Evolutionary conservation across 441 rosid species (phyloP).

Genomic region (Pelargonium cotyledonis): DNA sequence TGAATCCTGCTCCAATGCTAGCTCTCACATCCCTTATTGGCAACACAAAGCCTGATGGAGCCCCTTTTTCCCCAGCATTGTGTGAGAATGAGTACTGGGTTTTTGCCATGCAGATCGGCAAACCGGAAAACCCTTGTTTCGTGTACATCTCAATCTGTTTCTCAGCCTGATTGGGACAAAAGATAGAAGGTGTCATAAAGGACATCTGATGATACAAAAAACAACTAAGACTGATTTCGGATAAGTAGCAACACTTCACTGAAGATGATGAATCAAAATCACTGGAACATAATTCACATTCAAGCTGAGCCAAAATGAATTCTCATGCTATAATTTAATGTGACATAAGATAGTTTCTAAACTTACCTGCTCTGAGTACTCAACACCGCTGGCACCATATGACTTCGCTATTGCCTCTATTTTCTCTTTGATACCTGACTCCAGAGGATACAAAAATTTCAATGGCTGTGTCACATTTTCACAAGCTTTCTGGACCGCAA

Average conservation of each 20-base stretch:
- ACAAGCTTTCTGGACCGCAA: slow-evolving; percentile 85
- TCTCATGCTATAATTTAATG: neutral
- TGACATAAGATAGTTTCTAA: neutral
- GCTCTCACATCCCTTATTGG: slow-evolving; percentile 90
- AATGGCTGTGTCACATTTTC: slow-evolving; percentile 60
- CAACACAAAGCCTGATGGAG: slow-evolving; percentile 67
- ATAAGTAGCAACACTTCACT: neutral
- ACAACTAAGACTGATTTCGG: too few species aligned
- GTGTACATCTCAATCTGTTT: slow-evolving; percentile 90
- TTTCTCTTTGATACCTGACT: slow-evolving; percentile 72
- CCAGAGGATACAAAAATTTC: slow-evolving; percentile 73
- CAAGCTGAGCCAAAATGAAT: neutral
- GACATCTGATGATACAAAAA: too few species aligned
- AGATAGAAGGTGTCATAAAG: neutral
- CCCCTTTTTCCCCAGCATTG: slow-evolving; percentile 72
- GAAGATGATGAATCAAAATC: too few species aligned
- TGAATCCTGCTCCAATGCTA: slow-evolving; percentile 93
- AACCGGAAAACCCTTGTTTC: slow-evolving; percentile 68
- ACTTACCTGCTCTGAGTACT: slow-evolving; percentile 82
- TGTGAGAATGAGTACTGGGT: slow-evolving; percentile 90
- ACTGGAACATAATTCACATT: neutral
- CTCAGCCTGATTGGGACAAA: slow-evolving; percentile 54
- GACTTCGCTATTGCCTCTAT: slow-evolving; percentile 90
- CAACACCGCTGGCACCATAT: slow-evolving; percentile 87
- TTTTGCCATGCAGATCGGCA: slow-evolving; percentile 95